Evolutionary conservation across 2,329 filamentous ascomycete genomes (phyloP).

Genomic region (Aspergillus niger): DNA sequence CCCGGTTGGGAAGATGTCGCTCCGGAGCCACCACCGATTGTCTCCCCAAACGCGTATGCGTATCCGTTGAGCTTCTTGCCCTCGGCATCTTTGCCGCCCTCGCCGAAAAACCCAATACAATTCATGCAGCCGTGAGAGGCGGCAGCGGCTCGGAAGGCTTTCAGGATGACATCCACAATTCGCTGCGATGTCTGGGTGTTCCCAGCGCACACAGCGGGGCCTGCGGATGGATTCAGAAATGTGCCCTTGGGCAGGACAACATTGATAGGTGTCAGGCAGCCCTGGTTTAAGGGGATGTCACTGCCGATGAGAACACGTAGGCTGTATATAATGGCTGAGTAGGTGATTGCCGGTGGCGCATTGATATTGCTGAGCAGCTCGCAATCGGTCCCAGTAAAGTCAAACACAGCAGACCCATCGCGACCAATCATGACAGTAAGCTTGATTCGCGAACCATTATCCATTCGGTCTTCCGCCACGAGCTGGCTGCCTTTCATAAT

Average conservation of each 20-base stretch:
- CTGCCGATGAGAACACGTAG: constrained; percentile 73
- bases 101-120: constrained; percentile 58
- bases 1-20: constrained; percentile 73
- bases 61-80: constrained; percentile 56
- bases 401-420: constrained; percentile 72
- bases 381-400: constrained; percentile 74
- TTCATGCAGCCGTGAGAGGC: constrained; percentile 79
- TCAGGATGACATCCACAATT: constrained; percentile 77
- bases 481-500: no score
- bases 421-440: constrained; percentile 47
- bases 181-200: constrained; percentile 78
- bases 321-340: constrained; percentile 79
- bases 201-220: constrained; percentile 75
- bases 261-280: constrained; percentile 72
- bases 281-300: constrained; percentile 81
- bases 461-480: constrained; percentile 73
- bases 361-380: constrained; percentile 75
- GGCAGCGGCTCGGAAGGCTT: constrained; percentile 73
- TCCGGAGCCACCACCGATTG: constrained; percentile 74
- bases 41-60: constrained; percentile 78
- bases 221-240: constrained; percentile 71
- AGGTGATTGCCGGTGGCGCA: constrained; percentile 74
- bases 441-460: constrained; percentile 71
- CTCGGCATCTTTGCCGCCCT: constrained; percentile 47
- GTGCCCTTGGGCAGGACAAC: constrained; percentile 70